Base-by-base conservation (phyloP, 169 alveolate genomes). In the Babesia bovis region DNA sequence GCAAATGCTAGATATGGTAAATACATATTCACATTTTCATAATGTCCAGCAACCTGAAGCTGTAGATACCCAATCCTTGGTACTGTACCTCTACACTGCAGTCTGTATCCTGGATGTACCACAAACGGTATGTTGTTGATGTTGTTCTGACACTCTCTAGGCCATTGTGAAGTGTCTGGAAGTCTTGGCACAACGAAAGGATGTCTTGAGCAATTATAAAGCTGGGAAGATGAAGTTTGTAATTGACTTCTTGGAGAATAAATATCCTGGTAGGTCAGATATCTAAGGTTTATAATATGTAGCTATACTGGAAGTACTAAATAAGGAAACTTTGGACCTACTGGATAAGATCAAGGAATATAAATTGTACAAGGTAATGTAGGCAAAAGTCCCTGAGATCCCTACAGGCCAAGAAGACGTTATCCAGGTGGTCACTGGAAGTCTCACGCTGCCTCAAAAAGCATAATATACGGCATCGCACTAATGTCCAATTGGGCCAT, bases 371-470 rank as follows among this genome's bases (percentile, higher is more conserved):
- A 82, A 71, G 44, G 90, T 85, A 2, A 21, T n/a, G 72, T 23
- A 35, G 68, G 56, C 55, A 19, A 40, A 30, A 25, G 3, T 1
- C 21, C 58, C 7, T 2, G 35, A 0, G 32, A n/a, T 5, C n/a
- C 0, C 1, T 49, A 25, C 47, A 77, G 79, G 41, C 49, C 35
- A 41, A 69, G 19, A 81, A 59, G 58, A 67, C 55, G 42, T 36
- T 85, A 33, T 75, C 94, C 17, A 13, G 94, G 53, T 89, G 94
- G 94, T 66, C 84, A 55, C 42, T 38, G 42, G 94, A 89, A 35
- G 67, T 89, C 57, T 84, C 91, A 12, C 51, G 70, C 40, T 45
- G 70, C 47, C 66, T 89, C 57, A 52, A 53, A 50, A 60, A 52
- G 42, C 69, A 71, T 25, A 67, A 73, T 35, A 89, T 89, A 9